Base-by-base conservation (phyloP, 2,329 filamentous ascomycete species). In the Fusarium hostae region DNA sequence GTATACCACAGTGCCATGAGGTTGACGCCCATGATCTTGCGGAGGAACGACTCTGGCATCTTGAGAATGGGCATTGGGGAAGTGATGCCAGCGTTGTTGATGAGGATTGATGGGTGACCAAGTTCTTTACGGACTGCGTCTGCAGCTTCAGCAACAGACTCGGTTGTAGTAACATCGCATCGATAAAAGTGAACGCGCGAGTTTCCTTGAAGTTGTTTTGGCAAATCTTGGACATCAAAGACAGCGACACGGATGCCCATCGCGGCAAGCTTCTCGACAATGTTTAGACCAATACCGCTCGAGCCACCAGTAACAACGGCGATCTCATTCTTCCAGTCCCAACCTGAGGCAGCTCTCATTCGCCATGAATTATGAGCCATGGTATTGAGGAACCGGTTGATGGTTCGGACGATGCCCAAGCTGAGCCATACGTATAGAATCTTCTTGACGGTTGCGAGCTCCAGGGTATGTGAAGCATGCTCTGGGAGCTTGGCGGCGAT, bases 41-140 rank as follows among this genome's bases (percentile, higher is more conserved):
- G 86, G 59, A 91, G 83, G 68, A 89, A 86, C 15, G 82, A 83
- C 66, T 89, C 86, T 0, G 85, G 83, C 45, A 84, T 81, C 28
- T 86, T 83, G 54, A 93, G 85, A 71, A 94, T 87, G 15, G 85
- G 84, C 66, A 86, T 86, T 47, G 88, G 89, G 50, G 84, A 84
- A 13, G 86, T 87, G 48, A 91, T 85, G 66, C 90, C 91, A 9
- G 91, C 91, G 75, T 92, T 93, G 82, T 92, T 92, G 82, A 92
- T 89, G 5, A 94, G 84, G 60, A 94, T 84, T 0, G 91, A 91
- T 0, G 91, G 91, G 52, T 87, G 77, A 26, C 91, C 91, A 35
- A 92, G 81, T 6, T 81, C 78, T 12, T 77, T 70, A 5, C 80
- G 79, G 16, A 87, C 62, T 1, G 77, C 70, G 7, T 78, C 72